Conservation (phyloP, 2,329 filamentous ascomycete species). For the Colletotrichum abscissum region DNA sequence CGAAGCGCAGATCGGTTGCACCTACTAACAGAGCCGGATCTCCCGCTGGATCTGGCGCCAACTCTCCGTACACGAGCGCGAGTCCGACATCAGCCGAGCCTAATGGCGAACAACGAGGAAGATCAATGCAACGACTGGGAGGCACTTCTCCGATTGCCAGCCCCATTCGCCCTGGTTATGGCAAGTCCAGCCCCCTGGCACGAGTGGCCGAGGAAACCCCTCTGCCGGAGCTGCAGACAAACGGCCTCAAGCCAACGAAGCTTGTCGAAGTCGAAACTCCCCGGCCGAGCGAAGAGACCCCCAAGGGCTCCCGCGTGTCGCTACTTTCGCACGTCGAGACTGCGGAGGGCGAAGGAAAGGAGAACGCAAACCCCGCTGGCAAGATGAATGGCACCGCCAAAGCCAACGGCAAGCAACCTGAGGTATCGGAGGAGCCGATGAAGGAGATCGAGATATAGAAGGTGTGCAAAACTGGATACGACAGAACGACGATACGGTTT, state of each 20-base stretch:
- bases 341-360: conserved; percentile 53
- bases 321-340: conserved; percentile 48
- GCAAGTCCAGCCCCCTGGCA: conserved; percentile 78
- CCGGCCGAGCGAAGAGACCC: conserved; percentile 57
- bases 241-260: conserved; percentile 57
- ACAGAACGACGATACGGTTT: conserved; percentile 41
- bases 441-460: conserved; percentile 71
- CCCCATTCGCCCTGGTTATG: conserved; percentile 70
- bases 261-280: conserved; percentile 69
- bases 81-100: conserved; percentile 62
- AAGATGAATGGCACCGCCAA: conserved; percentile 57
- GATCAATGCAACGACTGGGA: conserved; percentile 77
- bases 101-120: conserved; percentile 71
- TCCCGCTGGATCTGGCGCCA: conserved; percentile 59
- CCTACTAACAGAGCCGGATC: conserved; percentile 55
- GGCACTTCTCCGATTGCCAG: conserved; percentile 72
- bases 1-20: conserved; percentile 64
- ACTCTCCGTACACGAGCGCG: conserved; percentile 69
- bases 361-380: conserved; percentile 42
- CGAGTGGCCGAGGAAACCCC: conserved; percentile 77
- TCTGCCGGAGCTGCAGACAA: conserved; percentile 48
- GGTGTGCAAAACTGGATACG: conserved; percentile 39
- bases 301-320: conserved; percentile 44
- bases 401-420: conserved; percentile 52
- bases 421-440: conserved; percentile 62